Base-by-base conservation (phyloP, 2,329 filamentous ascomycete genomes). In the Microcera coccophila region DNA sequence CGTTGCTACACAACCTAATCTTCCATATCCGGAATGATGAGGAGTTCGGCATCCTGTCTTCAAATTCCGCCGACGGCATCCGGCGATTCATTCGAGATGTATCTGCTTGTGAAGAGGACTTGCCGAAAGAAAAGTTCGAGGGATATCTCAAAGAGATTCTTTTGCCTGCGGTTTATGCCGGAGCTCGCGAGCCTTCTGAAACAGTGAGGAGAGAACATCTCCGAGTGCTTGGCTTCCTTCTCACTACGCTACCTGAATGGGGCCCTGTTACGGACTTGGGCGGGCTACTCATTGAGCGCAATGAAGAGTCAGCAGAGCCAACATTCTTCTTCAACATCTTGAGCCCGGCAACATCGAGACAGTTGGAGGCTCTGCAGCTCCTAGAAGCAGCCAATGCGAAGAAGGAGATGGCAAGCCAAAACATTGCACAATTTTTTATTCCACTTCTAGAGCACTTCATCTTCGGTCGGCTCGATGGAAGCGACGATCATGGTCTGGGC, bases 371-470 rank as follows among this genome's bases (percentile, higher is more conserved):
- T 3, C 71, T 98, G 28, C 82, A 87, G 45, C 77, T 88, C 43
- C 73, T 98, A 11, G 82, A 86, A 42, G 70, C 76, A 8, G 84
- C 85, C 49, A 87, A 87, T 42, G 64, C 72, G 9, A 75, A 75
- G 42, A 74, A 78, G 11, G 74, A 80, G 37, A 71, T 98, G 45
- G 78, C 78, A 48, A 86, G 87, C 57, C 81, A 81, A 39, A 95
- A 95, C 57, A 75, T 95, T 49, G 83, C 84, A 45, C 84, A 91
- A 15, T 86, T 96, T 59, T 88, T 97, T 60, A 79, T 98, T 31
- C 94, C 93, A 1, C 73, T 98, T 16, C 74, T 97, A 9, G 93
- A 98, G 61, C 90, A 96, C 61, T 97, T 96, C 60, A 84, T 96
- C 18, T 91, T 95, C 60, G 85, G 90, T 45, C 81, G 85, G 46